These are phyloP conservation scores for Xylaria longipes DNA, from an alignment of 495 filamentous ascomycete genomes.

Conservation along the genomic window DNA sequence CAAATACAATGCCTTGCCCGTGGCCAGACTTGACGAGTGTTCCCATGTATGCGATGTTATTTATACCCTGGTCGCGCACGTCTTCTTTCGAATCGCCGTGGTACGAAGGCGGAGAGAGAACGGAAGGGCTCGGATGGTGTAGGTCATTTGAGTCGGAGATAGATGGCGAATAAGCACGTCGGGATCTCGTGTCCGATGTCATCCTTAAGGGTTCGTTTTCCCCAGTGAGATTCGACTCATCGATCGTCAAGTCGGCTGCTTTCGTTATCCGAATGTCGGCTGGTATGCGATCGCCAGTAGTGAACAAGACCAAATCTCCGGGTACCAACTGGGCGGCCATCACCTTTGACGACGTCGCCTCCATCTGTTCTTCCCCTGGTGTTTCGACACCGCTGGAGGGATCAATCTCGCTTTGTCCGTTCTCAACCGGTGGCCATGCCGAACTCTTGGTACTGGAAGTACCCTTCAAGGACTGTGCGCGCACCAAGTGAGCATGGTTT, in stretches of 20 bases:
- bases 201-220: slow-evolving; percentile 94
- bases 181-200: slow-evolving; percentile 71
- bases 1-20: slow-evolving; percentile 93
- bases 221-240: slow-evolving; percentile 96
- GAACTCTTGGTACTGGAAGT: slow-evolving; percentile 40
- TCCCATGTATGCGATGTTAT: slow-evolving; percentile 97
- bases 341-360: slow-evolving; percentile 80
- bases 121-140: slow-evolving; percentile 48
- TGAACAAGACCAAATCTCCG: slow-evolving; percentile 90
- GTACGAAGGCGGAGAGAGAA: slow-evolving; percentile 35
- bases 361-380: slow-evolving; percentile 60
- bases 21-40: slow-evolving; percentile 96
- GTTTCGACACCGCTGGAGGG: slow-evolving; percentile 43
- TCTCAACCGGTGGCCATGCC: slow-evolving; percentile 52
- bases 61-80: slow-evolving; percentile 39
- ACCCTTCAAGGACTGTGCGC: slow-evolving; percentile 55
- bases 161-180: slow-evolving; percentile 46
- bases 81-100: slow-evolving; percentile 39
- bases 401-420: slow-evolving; percentile 38
- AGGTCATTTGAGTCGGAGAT: slow-evolving; percentile 33
- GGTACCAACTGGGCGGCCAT: slow-evolving; percentile 86
- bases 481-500: slow-evolving; percentile 90
- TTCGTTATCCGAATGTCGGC: slow-evolving; percentile 95
- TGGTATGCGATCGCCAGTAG: slow-evolving; percentile 94
- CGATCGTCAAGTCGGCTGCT: slow-evolving; percentile 85